Percentiles rank a stretch among this genome's conserved stretches.
Conservation (phyloP, 768 basidiomycete genomes). For the Antrodiella citrinella region DNA sequence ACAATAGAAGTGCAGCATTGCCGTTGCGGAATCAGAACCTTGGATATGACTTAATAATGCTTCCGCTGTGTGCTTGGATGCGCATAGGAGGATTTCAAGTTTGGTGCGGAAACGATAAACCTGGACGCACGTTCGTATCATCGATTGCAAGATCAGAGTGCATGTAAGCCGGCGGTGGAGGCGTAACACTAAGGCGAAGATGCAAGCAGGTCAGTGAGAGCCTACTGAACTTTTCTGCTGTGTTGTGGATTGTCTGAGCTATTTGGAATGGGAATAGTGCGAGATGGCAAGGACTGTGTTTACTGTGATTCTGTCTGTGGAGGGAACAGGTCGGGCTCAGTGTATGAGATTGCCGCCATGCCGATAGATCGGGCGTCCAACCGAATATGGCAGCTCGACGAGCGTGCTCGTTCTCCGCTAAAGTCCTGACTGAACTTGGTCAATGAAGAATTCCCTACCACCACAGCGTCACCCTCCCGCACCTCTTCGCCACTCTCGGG, state of each 20-base stretch:
- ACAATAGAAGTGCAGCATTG: too few species aligned
- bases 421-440: background rate
- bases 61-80: background rate
- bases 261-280: too few species aligned
- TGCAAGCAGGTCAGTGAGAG: background rate
- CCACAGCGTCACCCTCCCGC: background rate
- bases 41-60: background rate
- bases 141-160: background rate
- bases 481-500: too few species aligned
- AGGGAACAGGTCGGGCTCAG: background rate
- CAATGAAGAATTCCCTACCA: too few species aligned
- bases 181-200: too few species aligned
- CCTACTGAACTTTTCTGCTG: background rate
- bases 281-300: background rate
- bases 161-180: background rate
- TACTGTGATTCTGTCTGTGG: background rate
- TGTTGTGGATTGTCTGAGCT: background rate
- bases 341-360: background rate
- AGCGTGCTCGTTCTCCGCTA: background rate
- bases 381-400: background rate
- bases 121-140: conserved; percentile 1
- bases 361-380: background rate
- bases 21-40: background rate
- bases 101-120: background rate
- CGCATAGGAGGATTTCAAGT: background rate